Evolutionary conservation across 257 asterid species (phyloP).

Genomic region (Solanum pimpinellifolium): DNA sequence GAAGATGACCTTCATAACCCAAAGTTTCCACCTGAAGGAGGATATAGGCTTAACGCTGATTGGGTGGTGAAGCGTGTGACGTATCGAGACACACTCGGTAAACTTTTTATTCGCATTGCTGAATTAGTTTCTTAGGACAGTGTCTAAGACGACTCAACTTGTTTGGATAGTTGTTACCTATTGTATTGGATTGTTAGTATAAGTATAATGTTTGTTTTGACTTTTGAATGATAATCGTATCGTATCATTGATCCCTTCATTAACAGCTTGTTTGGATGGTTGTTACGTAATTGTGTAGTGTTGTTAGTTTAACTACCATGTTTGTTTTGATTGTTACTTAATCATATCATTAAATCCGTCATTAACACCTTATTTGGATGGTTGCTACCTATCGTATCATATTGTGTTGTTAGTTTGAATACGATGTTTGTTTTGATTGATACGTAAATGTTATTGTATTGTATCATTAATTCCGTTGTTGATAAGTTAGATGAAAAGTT

Average conservation of each 20-base stretch:
- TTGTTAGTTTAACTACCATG: not conserved
- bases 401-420: not conserved
- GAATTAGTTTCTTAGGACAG: not conserved
- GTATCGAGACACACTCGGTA: not conserved
- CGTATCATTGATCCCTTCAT: not conserved
- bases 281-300: not conserved
- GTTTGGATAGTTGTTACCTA: not conserved
- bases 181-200: not conserved
- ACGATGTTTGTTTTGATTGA: not conserved
- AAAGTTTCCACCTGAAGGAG: conserved; percentile 50
- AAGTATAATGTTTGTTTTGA: not conserved
- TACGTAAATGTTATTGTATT: not conserved
- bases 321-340: not conserved
- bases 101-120: not conserved
- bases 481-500: not conserved
- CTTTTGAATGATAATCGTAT: not conserved
- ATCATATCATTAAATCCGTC: not conserved
- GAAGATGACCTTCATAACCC: conserved; percentile 60
- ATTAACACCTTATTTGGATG: not conserved
- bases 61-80: conserved; percentile 50
- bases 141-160: not conserved
- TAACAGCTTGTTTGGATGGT: not conserved
- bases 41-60: conserved; percentile 59
- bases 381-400: not conserved
- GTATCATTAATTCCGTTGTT: not conserved